Conservation (phyloP, 2,329 filamentous ascomycete genomes). For the Endothia cerciana region DNA sequence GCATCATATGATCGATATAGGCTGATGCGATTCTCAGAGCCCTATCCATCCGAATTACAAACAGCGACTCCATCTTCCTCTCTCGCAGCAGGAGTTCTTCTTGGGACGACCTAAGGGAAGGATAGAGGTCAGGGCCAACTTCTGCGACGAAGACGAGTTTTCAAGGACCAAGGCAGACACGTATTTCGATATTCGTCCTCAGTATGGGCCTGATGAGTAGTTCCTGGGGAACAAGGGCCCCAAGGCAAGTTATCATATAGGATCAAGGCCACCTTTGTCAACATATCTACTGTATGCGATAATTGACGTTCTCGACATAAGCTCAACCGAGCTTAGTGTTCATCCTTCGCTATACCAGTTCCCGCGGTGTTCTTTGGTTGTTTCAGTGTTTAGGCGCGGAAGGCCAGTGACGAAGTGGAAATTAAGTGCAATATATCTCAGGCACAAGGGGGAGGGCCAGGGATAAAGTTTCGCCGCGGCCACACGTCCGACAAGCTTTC, state of each 20-base stretch:
- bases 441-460: no score
- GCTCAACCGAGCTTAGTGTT: no score
- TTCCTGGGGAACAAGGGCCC: no score
- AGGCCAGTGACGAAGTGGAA: no score
- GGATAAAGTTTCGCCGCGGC: no score
- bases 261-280: not conserved
- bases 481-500: no score
- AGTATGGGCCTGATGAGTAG: constrained; percentile 17
- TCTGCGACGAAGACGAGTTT: constrained; percentile 30
- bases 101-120: constrained; percentile 24
- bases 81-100: constrained; percentile 30
- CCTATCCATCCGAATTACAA: constrained; percentile 31
- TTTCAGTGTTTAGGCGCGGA: no score
- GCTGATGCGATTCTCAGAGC: constrained; percentile 21
- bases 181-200: constrained; percentile 29
- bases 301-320: no score
- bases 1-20: not conserved
- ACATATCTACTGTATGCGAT: no score
- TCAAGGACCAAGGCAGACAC: constrained; percentile 22
- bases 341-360: no score
- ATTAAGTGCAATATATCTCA: no score
- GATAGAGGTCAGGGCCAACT: constrained; percentile 32
- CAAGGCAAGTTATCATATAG: not conserved
- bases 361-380: no score
- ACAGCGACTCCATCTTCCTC: constrained; percentile 32